Evolutionary conservation across 306 rosid genomes (phyloP).

Genomic region (Acacia confusa): DNA sequence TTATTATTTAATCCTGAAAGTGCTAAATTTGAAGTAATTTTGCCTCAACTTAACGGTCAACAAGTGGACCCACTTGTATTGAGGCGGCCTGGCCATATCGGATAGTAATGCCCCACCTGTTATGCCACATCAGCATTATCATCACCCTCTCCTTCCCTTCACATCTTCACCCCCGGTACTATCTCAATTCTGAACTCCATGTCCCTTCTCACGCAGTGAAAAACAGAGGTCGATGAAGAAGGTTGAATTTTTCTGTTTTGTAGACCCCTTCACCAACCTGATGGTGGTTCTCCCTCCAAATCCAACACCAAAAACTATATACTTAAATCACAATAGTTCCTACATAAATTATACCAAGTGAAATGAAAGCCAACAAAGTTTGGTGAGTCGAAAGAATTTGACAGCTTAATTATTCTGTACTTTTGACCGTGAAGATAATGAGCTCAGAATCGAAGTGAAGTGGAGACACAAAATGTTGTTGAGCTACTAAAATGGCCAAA

Average conservation of each 20-base stretch:
- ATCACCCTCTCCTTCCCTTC: no score
- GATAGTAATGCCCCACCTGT: no score
- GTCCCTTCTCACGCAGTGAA: no score
- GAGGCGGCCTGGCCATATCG: no score
- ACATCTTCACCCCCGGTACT: no score
- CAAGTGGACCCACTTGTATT: no score
- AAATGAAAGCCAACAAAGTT: neutral
- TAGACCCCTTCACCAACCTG: conserved; percentile 46
- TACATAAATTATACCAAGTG: neutral
- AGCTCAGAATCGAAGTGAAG: conserved; percentile 58
- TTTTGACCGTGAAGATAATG: conserved; percentile 46
- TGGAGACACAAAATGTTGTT: conserved; percentile 48
- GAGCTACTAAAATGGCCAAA: conserved; percentile 48
- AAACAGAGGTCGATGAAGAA: neutral
- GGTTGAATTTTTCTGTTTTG: conserved; percentile 43
- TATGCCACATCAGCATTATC: no score
- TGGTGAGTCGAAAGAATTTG: neutral
- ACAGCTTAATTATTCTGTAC: conserved; percentile 20
- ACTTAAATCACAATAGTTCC: neutral
- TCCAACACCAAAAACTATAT: neutral
- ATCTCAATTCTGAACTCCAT: no score
- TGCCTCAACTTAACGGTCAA: no score
- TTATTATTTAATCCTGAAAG: no score
- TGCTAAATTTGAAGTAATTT: no score
- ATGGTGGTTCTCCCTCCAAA: conserved; percentile 53